Base-by-base conservation (phyloP, 805 yeast genomes). In the Candida taoyuanica region DNA sequence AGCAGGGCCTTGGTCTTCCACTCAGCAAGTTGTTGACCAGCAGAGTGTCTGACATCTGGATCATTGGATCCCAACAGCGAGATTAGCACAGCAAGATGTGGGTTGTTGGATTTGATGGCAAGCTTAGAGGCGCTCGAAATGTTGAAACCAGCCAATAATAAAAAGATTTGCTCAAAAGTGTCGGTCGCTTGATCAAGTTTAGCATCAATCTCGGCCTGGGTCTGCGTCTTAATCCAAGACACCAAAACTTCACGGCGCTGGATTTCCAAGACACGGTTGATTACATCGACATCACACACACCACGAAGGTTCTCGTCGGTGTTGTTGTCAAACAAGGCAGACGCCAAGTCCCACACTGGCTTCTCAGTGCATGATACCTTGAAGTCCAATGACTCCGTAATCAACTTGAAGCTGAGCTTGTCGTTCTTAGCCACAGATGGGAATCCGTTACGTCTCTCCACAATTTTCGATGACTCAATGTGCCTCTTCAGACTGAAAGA, bases 11-110 rank as follows among this genome's bases (percentile, higher is more conserved):
- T 61, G 4, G 66, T 63, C 21, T 58, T 57, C 97, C 97, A 89
- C 27, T 72, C 74, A 3, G 64, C 60, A 17, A 91, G 59, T 59
- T 88, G 96, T 24, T 59, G 58, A 6, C 54, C 46, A 0, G 96
- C 89, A 36, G 76, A 65, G 1, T 51, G 52, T 34, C 68, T 67
- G 3, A 83, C 80, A 2, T 70, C 67, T 1, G 69, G 69, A 47
- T 81, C 84, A 48, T 82, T 81, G 0, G 93, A 79, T 24, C 85
- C 95, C 7, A 83, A 56, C 30, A 84, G 62, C 0, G 96, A 71
- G 11, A 91, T 58, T 19, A 86, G 52, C 0, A 76, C 76, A 0
- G 95, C 78, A 15, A 91, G 59, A 56, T 89, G 95, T 5, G 73
- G 61, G 50, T 85, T 84, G 7, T 71, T 70, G 1, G 82, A 60